Conservation (phyloP, 2,329 filamentous ascomycete species). For the Phialophora macrospora region DNA sequence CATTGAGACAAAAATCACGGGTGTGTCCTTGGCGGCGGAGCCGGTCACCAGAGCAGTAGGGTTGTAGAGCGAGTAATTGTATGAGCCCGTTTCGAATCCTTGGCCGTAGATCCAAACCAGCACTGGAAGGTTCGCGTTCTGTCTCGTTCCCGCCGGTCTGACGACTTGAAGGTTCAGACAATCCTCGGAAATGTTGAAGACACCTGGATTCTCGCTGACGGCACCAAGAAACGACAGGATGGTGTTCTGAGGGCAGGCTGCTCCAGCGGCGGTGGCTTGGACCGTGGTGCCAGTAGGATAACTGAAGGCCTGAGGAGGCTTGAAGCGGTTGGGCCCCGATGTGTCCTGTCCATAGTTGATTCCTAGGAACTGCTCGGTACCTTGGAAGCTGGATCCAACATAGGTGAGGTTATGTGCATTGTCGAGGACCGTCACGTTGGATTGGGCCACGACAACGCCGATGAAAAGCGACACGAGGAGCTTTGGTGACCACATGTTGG, state of each 20-base stretch:
- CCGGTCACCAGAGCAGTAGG: constrained; percentile 30
- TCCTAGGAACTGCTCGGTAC: constrained; percentile 40
- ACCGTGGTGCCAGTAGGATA: constrained; percentile 38
- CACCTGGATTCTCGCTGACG: constrained; percentile 19
- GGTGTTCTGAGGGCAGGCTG: constrained; percentile 38
- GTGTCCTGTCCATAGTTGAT: constrained; percentile 43
- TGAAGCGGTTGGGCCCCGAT: constrained; percentile 41
- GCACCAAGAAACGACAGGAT: constrained; percentile 17
- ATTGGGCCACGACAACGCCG: constrained; percentile 16
- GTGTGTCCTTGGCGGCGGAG: constrained; percentile 23
- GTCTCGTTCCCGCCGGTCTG: constrained; percentile 22
- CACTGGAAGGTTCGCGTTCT: constrained; percentile 41
- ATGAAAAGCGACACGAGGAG: constrained; percentile 4
- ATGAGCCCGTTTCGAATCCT: constrained; percentile 23
- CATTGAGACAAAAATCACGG: constrained; percentile 31
- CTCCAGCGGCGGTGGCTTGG: constrained; percentile 37
- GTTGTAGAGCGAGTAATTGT: constrained; percentile 25
- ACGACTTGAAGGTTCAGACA: constrained; percentile 44
- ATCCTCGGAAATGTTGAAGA: constrained; percentile 43
- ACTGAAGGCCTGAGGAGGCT: constrained; percentile 38
- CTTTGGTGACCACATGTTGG: neutral
- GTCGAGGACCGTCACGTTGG: constrained; percentile 21
- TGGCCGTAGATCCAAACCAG: constrained; percentile 41
- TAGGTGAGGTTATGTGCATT: constrained; percentile 32
- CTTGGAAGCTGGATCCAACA: constrained; percentile 34